Percentiles rank a stretch among this genome's conserved stretches.
Conservation (phyloP, 495 filamentous ascomycete genomes). For the Cladorrhinum samala region DNA sequence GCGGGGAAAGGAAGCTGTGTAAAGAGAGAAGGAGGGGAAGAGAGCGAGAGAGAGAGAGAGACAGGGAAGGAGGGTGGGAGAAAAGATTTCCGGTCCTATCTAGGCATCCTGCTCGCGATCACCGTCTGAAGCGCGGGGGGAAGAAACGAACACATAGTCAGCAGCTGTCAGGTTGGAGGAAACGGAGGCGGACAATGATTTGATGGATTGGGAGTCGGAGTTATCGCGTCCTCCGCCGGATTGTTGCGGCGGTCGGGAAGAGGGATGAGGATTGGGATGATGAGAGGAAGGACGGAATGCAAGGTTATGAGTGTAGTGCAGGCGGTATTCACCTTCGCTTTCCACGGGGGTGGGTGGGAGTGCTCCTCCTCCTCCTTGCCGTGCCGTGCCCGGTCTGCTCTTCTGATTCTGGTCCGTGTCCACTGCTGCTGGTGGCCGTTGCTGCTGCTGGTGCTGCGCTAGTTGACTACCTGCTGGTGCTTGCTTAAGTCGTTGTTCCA, state of each 20-base stretch:
- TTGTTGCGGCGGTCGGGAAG: neutral
- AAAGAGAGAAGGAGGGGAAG: too few species aligned
- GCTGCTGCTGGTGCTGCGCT: conserved; percentile 8
- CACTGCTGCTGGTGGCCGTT: conserved; percentile 21
- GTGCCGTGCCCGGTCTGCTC: conserved; percentile 35
- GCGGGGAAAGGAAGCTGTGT: too few species aligned
- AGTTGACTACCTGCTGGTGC: neutral
- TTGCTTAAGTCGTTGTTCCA: conserved; percentile 70
- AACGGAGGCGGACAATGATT: conserved; percentile 25
- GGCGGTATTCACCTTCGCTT: conserved; percentile 52
- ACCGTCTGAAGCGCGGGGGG: conserved; percentile 26
- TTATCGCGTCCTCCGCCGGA: neutral
- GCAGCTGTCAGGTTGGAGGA: conserved; percentile 24
- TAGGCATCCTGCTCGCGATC: conserved; percentile 31
- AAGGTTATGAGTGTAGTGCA: conserved; percentile 17
- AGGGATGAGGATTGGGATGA: conserved; percentile 11
- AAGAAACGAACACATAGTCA: conserved; percentile 29
- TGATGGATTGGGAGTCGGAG: conserved; percentile 21
- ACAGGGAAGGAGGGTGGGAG: too few species aligned
- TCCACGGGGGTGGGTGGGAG: conserved; percentile 51
- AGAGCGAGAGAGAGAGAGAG: too few species aligned
- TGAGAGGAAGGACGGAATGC: conserved; percentile 12
- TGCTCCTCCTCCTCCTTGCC: conserved; percentile 39
- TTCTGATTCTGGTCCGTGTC: conserved; percentile 23
- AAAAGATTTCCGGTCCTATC: too few species aligned